These are phyloP conservation scores for Pleurotus tuber-regium DNA, from an alignment of 768 basidiomycete species.

Conservation along the genomic window DNA sequence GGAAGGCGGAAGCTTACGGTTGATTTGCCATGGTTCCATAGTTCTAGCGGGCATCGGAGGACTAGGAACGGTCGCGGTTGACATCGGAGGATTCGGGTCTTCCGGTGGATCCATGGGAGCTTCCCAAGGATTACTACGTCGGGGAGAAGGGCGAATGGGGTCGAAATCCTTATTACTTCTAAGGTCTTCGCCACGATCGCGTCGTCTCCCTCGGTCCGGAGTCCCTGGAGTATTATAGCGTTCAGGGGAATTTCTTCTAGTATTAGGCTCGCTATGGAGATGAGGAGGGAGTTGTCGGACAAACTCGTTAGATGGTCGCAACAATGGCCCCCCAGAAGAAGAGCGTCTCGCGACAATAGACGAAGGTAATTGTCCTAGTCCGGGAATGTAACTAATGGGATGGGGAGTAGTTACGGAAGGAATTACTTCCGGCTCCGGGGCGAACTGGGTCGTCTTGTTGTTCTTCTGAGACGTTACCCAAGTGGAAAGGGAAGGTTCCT, in stretches of 20 bases:
- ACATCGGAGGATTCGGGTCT: not conserved
- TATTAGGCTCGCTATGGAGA: not conserved
- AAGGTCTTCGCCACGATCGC: not conserved
- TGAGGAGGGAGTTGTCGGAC: not conserved
- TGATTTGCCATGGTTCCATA: slow-evolving; percentile 6
- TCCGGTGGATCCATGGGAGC: not conserved
- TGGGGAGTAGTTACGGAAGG: not conserved
- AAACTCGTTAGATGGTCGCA: not conserved
- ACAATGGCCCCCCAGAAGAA: slow-evolving; percentile 2
- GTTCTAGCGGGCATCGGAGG: not conserved
- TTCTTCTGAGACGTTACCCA: not conserved
- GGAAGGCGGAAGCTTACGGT: slow-evolving; percentile 2
- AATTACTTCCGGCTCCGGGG: not conserved
- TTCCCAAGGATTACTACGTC: not conserved
- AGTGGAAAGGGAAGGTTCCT: not conserved
- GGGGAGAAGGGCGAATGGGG: not conserved
- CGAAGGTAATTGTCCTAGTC: not conserved
- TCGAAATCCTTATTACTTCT: not conserved
- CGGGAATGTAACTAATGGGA: not conserved
- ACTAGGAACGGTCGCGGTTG: not conserved
- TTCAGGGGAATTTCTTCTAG: not conserved
- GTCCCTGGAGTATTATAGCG: not conserved
- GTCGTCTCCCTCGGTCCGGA: not conserved
- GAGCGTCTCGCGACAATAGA: not conserved
- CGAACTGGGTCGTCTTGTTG: not conserved